Evolutionary conservation across 768 basidiomycete species (phyloP), one percentile per base, ranked within the genome.

Genomic region (Wakefieldia striispora): DNA sequence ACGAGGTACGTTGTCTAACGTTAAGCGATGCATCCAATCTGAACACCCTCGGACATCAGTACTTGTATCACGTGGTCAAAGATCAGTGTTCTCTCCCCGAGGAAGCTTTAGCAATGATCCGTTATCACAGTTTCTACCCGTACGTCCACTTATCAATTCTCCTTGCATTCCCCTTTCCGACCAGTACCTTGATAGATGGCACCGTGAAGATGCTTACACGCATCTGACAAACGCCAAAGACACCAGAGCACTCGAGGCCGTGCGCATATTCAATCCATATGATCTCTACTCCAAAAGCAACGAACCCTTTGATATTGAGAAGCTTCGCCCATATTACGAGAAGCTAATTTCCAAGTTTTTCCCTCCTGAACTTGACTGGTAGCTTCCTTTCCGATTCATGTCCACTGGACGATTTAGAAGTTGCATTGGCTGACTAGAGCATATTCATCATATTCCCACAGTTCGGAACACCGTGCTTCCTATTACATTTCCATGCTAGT

Each of bases 101-200:
- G 34, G 92, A 90, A 58, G 92, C 79, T 0, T 75, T 95, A 24
- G 84, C 87, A 8, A 95, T 95, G 92, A 91, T 95, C 62, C 83
- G 93, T 27, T 95, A 91, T 66, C 93, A 95, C 72, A 90, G 87
- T 60, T 95, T 95, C 77, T 95, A 95, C 71, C 92, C 93, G 69
- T 82, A 59, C 43, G 80, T 66, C 10, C 17, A 43, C 26, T 45
- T 40, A 36, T 24, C 23, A n/a, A 29, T 11, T 8, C 27, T 20
- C 6, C 17, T 36, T 38, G 33, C 12, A 0, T 27, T 43, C 23
- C 37, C 21, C 36, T 24, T 33, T 45, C 54, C 58, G 14, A 57
- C 40, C 9, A 5, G 2, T 19, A 20, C 9, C 2, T 39, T 48
- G 21, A 17, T 56, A 81, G 81, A 23, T 94, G 91, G 92, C 93